These are phyloP conservation scores for Shiraia sp. DNA, from an alignment of 2,329 filamentous ascomycete species.

Conservation along the genomic window DNA sequence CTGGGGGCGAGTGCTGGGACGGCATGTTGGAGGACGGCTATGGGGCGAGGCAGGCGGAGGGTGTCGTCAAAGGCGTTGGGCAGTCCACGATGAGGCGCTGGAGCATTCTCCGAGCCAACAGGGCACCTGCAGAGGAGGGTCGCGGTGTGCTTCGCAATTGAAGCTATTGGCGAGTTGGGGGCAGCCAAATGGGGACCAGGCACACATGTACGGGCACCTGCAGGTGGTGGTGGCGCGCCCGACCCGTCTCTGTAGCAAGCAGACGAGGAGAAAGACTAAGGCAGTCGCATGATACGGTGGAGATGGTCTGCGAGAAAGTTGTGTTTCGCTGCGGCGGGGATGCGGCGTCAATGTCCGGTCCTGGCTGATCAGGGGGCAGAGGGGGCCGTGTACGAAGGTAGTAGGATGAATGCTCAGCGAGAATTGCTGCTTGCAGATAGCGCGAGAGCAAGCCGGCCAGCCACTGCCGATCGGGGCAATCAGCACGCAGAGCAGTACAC, in stretches of 20 bases:
- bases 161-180: conserved; percentile 9
- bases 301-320: conserved; percentile 17
- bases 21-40: conserved; percentile 23
- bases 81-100: conserved; percentile 21
- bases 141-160: conserved; percentile 12
- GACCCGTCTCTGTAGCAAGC: conserved; percentile 6
- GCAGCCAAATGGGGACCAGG: conserved; percentile 6
- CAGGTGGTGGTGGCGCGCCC: conserved; percentile 8
- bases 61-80: conserved; percentile 21
- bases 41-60: conserved; percentile 20
- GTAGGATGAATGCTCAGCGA: conserved; percentile 18
- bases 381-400: conserved; percentile 11
- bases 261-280: conserved; percentile 2
- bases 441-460: too few species aligned
- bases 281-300: conserved; percentile 25
- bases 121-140: conserved; percentile 10
- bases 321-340: conserved; percentile 14
- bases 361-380: not conserved
- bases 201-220: not conserved
- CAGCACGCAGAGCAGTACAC: too few species aligned
- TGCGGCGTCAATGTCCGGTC: conserved; percentile 2
- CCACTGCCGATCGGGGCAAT: too few species aligned
- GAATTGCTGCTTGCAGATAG: conserved; percentile 8
- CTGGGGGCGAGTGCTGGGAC: too few species aligned
- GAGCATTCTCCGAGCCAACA: conserved; percentile 34